phyloP scores from a whole-genome alignment of 2,329 filamentous ascomycete species.

The Sporothrix sp. region DNA sequence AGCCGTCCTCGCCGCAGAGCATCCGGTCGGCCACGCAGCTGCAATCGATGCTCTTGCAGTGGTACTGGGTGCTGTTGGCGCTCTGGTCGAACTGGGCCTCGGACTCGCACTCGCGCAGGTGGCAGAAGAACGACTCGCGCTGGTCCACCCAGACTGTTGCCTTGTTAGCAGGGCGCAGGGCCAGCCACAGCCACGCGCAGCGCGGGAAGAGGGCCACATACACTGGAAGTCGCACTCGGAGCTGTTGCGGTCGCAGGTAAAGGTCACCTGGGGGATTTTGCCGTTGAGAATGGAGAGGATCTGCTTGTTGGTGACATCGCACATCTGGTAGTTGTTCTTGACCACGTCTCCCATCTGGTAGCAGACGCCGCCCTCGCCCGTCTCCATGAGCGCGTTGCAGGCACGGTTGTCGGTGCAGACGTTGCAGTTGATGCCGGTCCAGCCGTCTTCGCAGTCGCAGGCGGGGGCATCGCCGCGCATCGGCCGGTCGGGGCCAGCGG shows the following conservation, averaged over 20 bases:
- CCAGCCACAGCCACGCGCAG: not conserved
- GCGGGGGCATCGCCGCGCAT: conserved; percentile 51
- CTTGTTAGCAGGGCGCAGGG: not conserved
- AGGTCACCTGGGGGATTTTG: conserved; percentile 85
- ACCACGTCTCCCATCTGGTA: conserved; percentile 86
- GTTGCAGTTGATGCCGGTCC: conserved; percentile 96
- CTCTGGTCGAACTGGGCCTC: conserved; percentile 56
- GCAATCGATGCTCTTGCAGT: conserved; percentile 76
- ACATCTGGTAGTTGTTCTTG: conserved; percentile 94
- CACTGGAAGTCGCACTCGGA: conserved; percentile 90
- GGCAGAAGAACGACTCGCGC: conserved; percentile 92
- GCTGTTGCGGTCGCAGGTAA: conserved; percentile 70
- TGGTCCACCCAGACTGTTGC: conserved; percentile 81
- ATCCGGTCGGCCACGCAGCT: conserved; percentile 83
- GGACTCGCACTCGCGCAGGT: conserved; percentile 70
- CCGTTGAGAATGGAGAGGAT: conserved; percentile 80
- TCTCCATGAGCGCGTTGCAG: conserved; percentile 81
- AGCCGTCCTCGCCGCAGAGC: conserved; percentile 85
- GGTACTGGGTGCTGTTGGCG: conserved; percentile 74
- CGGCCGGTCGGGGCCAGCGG: conserved; percentile 68
- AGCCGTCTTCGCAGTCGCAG: conserved; percentile 86
- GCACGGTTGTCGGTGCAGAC: conserved; percentile 77
- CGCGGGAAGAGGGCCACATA: conserved; percentile 31
- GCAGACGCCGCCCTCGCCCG: conserved; percentile 73
- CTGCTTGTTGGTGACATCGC: conserved; percentile 91